Percentiles rank a stretch among this genome's conserved stretches.
Evolutionary conservation across 2,329 filamentous ascomycete genomes (phyloP).

Genomic region (Epichloe sibirici): DNA sequence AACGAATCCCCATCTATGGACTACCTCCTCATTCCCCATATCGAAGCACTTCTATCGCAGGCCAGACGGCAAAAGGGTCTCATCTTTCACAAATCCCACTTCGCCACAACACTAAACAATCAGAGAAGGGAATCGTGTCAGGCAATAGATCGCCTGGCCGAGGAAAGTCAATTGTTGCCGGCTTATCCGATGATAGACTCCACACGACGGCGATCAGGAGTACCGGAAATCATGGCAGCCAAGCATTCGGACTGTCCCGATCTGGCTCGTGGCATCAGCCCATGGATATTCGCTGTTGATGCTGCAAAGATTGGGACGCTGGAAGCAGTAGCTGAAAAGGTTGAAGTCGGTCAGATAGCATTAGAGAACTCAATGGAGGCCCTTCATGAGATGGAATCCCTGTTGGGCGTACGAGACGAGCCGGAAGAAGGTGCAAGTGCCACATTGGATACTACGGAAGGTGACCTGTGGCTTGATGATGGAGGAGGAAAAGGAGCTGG

Average conservation of each 20-base stretch:
- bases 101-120: conserved; percentile 36
- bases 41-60: conserved; percentile 39
- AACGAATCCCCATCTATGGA: conserved; percentile 13
- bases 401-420: conserved; percentile 28
- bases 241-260: conserved; percentile 25
- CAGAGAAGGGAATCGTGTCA: conserved; percentile 39
- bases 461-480: conserved; percentile 24
- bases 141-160: conserved; percentile 39
- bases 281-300: conserved; percentile 49
- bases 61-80: conserved; percentile 44
- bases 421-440: conserved; percentile 11
- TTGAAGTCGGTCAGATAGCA: conserved; percentile 45
- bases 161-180: conserved; percentile 51
- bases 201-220: conserved; percentile 24
- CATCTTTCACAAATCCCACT: conserved; percentile 46
- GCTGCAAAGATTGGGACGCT: conserved; percentile 46
- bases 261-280: conserved; percentile 32
- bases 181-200: conserved; percentile 32
- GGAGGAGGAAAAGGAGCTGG: conserved; percentile 12
- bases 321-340: conserved; percentile 45
- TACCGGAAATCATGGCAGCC: conserved; percentile 30
- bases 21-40: conserved; percentile 42
- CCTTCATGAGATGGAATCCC: conserved; percentile 35
- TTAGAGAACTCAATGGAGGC: conserved; percentile 39
- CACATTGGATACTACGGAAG: conserved; percentile 14